Base-by-base conservation (phyloP, 805 yeast genomes). In the Clavispora asparagi region DNA sequence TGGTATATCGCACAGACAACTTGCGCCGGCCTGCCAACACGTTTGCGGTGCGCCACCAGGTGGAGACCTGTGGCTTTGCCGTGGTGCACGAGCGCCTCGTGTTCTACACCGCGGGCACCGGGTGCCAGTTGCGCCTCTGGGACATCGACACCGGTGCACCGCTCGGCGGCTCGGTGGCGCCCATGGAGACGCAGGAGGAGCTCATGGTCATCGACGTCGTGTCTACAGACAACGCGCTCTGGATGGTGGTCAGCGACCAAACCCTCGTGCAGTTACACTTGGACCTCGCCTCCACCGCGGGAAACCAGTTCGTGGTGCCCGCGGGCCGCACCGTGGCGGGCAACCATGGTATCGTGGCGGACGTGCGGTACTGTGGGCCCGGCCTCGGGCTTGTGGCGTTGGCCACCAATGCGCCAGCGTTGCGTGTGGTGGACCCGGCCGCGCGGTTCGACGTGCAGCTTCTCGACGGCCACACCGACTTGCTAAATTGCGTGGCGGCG, bases 291-390 rank as follows among this genome's bases (percentile, higher is more conserved):
- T 47, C 42, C 50, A 57, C 40, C 55, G 60, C 38, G 26, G 63
- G 56, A 4, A 40, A 37, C 12, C 47, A 50, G 1, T 30, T 41
- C 8, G 49, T 45, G 27, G 61, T 85, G n/a, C 73, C 76, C 16
- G 60, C 77, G 2, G 56, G 64, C 7, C 71, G 82, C 45, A 75
- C 80, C 37, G 73, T 90, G 55, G 94, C 97, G 0, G 97, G 97
- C 55, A 90, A 90, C 64, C 96, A 92, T 66, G 98, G 97, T 47
- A 92, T 94, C 25, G 83, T 94, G 57, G 96, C 97, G 2, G 98
- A 92, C 61, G 76, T 90, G 70, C 79, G 81, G 54, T 85, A 82
- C 58, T 84, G 83, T 29, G 94, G 94, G 0, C 87, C 88, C 7
- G 60, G 71, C 23, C 61, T 70, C 28, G 62, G 74, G 40, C 67